Base-by-base conservation (phyloP, 257 asterid genomes). In the Solanum sejunctum region DNA sequence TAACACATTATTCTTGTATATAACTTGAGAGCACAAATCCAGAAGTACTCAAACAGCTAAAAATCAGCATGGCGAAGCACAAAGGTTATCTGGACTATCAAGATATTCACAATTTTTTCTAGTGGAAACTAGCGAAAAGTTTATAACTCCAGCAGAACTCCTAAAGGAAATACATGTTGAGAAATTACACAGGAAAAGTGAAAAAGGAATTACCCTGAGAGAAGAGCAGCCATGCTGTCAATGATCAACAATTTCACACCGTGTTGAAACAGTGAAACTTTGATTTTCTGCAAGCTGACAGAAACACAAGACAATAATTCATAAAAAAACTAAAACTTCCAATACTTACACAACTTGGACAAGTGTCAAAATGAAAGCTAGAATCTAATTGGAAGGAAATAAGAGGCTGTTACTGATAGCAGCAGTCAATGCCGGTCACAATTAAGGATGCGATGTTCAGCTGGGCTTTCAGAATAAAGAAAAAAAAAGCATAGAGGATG, bases 221-320 rank as follows among this genome's bases (percentile, higher is more conserved):
- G 88, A 85, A 93, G 93, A 85, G 98, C 98, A 87, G 98, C 91
- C 95, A 93, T 90, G 93, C 98, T 95, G 90, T 95, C 98, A 66
- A 95, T 89, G 85, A 95, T 88, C 63, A 95, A 91, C 91, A 95
- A 88, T 88, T 93, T 95, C 83, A 93, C 95, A 55, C 90, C 86
- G 52, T 86, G 86, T 83, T 93, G 95, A 84, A 95, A 91, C 57
- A 95, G 91, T 51, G 93, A 90, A 83, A 89, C 90, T 88, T 90
- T 92, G 72, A 93, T 86, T 57, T 95, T 93, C 85, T 93, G 94
- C 95, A 95, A 91, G 89, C 98, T 95, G 93, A 63, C 71, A 82
- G 88, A 36, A 83, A 63, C 83, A 82, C 52, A 75, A 84, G 28
- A 56, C 17, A 16, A 17, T 52, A 26, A 26, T 78, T 52, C 10